phyloP scores from a whole-genome alignment of 768 basidiomycete species.

The Kwoniella dendrophila region DNA sequence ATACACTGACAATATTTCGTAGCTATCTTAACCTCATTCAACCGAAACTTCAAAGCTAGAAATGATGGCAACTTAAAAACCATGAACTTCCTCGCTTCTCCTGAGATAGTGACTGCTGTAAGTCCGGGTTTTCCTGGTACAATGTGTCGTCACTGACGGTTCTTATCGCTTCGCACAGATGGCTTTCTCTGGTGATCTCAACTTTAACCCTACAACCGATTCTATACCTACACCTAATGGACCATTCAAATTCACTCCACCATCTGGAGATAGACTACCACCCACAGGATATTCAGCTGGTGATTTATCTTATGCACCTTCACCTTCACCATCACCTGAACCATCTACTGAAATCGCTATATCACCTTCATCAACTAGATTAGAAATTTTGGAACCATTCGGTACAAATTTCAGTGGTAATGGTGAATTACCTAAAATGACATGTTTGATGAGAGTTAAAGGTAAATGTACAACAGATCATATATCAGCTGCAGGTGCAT shows the following conservation, averaged over 20 bases:
- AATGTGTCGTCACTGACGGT: neutral
- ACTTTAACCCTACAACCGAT: slow-evolving; percentile 92
- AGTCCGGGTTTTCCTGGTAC: slow-evolving; percentile 5
- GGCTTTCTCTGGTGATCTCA: slow-evolving; percentile 89
- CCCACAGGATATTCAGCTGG: slow-evolving; percentile 75
- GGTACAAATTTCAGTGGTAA: slow-evolving; percentile 67
- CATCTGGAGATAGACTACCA: slow-evolving; percentile 82
- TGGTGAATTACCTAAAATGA: slow-evolving; percentile 77
- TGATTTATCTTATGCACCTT: slow-evolving; percentile 72
- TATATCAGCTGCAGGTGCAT: slow-evolving; percentile 95
- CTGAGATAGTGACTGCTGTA: slow-evolving; percentile 86
- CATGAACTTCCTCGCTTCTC: slow-evolving; percentile 96
- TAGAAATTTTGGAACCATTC: slow-evolving; percentile 88
- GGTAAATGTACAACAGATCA: slow-evolving; percentile 99
- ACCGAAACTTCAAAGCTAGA: slow-evolving; percentile 90
- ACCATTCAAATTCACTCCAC: slow-evolving; percentile 80
- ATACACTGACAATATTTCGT: neutral
- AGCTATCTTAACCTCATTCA: slow-evolving; percentile 98
- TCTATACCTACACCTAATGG: slow-evolving; percentile 68
- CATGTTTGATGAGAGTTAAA: slow-evolving; percentile 82
- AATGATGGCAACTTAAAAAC: slow-evolving; percentile 94
- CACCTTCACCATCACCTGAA: slow-evolving; percentile 70
- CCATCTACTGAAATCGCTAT: slow-evolving; percentile 79
- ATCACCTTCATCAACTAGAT: slow-evolving; percentile 72
- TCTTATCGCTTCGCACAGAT: slow-evolving; percentile 57